Conservation (phyloP, 352 stramenopile species). For the Pythium dissotocum region DNA sequence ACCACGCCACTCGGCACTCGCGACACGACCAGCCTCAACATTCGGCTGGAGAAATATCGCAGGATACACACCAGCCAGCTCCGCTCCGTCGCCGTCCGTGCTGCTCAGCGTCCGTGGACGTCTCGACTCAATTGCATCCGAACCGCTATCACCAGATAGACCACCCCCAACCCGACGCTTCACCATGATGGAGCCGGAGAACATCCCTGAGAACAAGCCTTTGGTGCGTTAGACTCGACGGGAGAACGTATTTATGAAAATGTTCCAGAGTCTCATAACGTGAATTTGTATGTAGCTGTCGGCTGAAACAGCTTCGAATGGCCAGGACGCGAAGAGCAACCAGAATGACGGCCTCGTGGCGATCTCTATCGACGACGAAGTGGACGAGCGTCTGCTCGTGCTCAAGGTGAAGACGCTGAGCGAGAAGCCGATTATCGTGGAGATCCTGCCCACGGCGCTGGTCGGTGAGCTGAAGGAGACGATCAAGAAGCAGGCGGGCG, state of each 20-base stretch:
- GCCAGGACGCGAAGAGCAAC: conserved; percentile 18
- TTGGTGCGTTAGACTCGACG: conserved; percentile 37
- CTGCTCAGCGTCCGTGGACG: background rate
- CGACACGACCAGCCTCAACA: background rate
- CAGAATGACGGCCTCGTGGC: conserved; percentile 36
- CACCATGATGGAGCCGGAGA: conserved; percentile 70
- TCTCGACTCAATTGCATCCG: background rate
- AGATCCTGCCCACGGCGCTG: conserved; percentile 59
- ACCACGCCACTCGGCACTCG: background rate
- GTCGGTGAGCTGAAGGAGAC: conserved; percentile 76
- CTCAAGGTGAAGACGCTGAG: conserved; percentile 87
- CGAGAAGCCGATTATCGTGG: conserved; percentile 80
- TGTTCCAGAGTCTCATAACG: conserved; percentile 2
- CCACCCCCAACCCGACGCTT: background rate
- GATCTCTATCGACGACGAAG: conserved; percentile 61
- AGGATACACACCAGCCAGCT: background rate
- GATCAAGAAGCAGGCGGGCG: conserved; percentile 73
- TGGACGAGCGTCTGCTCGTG: conserved; percentile 36
- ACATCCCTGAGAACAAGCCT: conserved; percentile 59
- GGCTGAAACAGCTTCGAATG: conserved; percentile 10
- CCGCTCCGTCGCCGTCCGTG: background rate
- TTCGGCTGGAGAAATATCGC: background rate
- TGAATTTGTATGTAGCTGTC: conserved; percentile 33
- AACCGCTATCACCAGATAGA: background rate
- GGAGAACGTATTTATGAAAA: conserved; percentile 1